Base-by-base conservation (phyloP, 2,329 filamentous ascomycete genomes). In the Alternaria burnsii region DNA sequence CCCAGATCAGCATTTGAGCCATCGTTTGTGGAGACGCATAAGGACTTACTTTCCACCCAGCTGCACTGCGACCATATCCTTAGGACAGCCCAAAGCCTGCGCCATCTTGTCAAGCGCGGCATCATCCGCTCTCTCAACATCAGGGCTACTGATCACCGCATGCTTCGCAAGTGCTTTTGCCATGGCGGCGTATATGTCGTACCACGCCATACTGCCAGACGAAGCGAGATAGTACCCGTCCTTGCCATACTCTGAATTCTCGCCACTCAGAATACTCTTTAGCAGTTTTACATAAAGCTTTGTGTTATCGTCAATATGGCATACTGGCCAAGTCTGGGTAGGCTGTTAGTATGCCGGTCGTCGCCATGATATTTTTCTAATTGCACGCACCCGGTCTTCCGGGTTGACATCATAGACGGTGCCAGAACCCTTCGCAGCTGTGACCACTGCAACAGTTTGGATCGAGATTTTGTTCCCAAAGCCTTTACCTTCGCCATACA, bases 391-490 rank as follows among this genome's bases (percentile, higher is more conserved):
- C 5, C 16, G 22, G 16, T 32, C 32, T 18, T 51, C 48, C 3
- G 32, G 32, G 6, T 51, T 51, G 14, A 51, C 20, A 40, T 51
- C 32, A 62, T 82, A 83, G 1, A 86, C 78, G 7, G 72, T 71
- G 4, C 79, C 66, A 26, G 77, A 20, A 3, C 71, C 76, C 47
- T 78, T 79, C 0, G 83, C 84, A 0, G 83, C 82, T 24, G 73
- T 73, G 3, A 86, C 80, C 16, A 86, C 78, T 1, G 79, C 82
- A 0, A 81, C 80, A 0, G 82, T 84, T 65, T 86, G 84, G 48
- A 84, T 85, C 2, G 84, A 85, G 41, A 83, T 83, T 2, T 56
- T 61, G 62, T 86, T 85, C 2, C 83, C 83, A 56, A 85, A 85
- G 0, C 84, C 83, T 58, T 81, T 77, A 3, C 83, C 81, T 55